Evolutionary conservation across 805 yeast species (phyloP).

Genomic region (Lachancea quebecensis): DNA sequence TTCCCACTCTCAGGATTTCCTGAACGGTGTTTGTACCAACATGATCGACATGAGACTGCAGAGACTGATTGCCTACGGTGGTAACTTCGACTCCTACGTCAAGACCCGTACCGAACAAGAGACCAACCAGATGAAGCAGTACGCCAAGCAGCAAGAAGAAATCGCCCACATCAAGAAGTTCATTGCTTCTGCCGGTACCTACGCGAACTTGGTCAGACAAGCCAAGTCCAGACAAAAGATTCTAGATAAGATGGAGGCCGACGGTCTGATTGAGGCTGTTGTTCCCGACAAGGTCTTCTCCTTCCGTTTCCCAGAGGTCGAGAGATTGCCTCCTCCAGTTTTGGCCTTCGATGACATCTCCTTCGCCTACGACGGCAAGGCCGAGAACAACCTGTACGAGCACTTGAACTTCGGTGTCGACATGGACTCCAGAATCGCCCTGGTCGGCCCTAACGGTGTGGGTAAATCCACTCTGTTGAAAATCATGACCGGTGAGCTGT

Average conservation of each 20-base stretch:
- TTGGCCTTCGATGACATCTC: conserved; percentile 92
- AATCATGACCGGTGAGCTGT: conserved; percentile 91
- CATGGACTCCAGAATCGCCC: conserved; percentile 97
- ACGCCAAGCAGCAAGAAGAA: conserved; percentile 96
- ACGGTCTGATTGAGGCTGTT: conserved; percentile 90
- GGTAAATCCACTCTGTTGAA: conserved; percentile 96
- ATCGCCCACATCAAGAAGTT: conserved; percentile 96
- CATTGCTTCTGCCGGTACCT: conserved; percentile 99
- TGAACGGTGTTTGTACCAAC: conserved; percentile 96
- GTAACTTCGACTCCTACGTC: conserved; percentile 95
- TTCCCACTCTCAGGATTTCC: conserved; percentile 98
- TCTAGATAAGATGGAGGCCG: conserved; percentile 99
- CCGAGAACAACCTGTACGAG: conserved; percentile 84
- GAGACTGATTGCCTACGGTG: conserved; percentile 75
- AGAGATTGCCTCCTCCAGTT: conserved; percentile 98
- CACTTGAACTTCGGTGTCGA: conserved; percentile 95
- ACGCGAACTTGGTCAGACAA: conserved; percentile 96
- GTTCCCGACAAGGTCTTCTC: conserved; percentile 89
- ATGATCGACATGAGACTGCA: conserved; percentile 96
- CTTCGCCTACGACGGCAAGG: conserved; percentile 78
- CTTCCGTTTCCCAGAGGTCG: conserved; percentile 90
- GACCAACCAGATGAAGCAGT: conserved; percentile 97
- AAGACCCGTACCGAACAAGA: conserved; percentile 93
- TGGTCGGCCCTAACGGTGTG: conserved; percentile 98
- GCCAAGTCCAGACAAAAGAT: conserved; percentile 99